Evolutionary conservation across 257 asterid species (phyloP).

Genomic region (Solanum commersonii): DNA sequence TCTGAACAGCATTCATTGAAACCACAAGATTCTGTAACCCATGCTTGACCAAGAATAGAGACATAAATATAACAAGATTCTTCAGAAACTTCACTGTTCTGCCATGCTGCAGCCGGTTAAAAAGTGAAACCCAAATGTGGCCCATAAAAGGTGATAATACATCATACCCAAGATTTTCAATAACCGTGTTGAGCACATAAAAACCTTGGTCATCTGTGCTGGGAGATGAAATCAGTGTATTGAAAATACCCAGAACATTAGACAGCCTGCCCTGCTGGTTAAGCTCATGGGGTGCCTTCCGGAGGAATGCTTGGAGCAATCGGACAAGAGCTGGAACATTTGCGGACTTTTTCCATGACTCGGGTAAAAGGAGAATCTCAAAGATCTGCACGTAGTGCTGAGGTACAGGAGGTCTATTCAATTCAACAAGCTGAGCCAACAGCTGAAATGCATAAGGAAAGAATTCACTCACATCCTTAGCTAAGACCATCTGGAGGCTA

Average conservation of each 20-base stretch:
- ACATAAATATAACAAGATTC: conserved; percentile 76
- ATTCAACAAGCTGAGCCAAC: conserved; percentile 91
- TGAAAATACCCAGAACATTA: conserved; percentile 70
- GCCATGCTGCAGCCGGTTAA: conserved; percentile 51
- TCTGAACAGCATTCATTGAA: conserved; percentile 72
- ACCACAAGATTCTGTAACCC: conserved; percentile 59
- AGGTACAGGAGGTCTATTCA: conserved; percentile 52
- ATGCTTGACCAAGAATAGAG: conserved; percentile 76
- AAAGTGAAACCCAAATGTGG: conserved; percentile 75
- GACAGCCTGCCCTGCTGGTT: conserved; percentile 68
- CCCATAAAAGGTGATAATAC: conserved; percentile 44
- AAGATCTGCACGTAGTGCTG: conserved; percentile 69
- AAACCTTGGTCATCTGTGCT: conserved; percentile 85
- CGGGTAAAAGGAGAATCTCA: conserved; percentile 65
- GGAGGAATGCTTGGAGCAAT: conserved; percentile 88
- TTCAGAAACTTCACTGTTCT: conserved; percentile 56
- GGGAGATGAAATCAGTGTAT: conserved; percentile 49
- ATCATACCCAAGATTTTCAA: conserved; percentile 75
- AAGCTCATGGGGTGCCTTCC: conserved; percentile 75
- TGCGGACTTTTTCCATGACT: conserved; percentile 78
- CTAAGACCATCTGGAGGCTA: conserved; percentile 54
- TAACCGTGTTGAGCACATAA: conserved; percentile 88
- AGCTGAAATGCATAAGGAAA: conserved; percentile 90
- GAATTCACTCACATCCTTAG: conserved; percentile 68
- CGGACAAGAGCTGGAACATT: conserved; percentile 89